phyloP scores from a whole-genome alignment of 768 basidiomycete species.

The Rhodotorula kratochvilovae region DNA sequence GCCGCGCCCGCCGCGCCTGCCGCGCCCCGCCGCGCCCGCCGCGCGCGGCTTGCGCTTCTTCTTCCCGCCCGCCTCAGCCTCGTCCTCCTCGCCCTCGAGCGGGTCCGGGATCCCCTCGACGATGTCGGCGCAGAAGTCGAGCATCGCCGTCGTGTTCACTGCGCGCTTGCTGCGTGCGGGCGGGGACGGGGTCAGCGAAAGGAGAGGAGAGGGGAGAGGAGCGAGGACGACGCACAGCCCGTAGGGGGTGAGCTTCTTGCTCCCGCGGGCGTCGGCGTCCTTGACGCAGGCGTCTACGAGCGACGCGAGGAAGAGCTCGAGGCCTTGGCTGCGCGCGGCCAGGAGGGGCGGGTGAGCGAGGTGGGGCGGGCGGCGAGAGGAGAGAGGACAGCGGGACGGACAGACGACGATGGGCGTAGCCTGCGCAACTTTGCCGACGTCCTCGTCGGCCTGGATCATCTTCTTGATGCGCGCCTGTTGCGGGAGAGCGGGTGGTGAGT shows the following conservation, averaged over 20 bases:
- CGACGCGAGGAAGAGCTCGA: constrained; percentile 82
- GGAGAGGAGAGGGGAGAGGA: constrained; percentile 1
- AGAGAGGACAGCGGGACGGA: constrained; percentile 54
- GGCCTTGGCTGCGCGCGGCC: constrained; percentile 70
- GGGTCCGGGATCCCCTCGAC: constrained; percentile 83
- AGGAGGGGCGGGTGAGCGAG: background rate
- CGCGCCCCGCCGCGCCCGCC: constrained; percentile 16
- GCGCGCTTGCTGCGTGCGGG: constrained; percentile 71
- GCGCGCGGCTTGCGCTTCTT: constrained; percentile 24
- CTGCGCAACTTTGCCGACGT: constrained; percentile 95
- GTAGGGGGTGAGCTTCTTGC: constrained; percentile 85
- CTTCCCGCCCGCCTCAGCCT: constrained; percentile 2
- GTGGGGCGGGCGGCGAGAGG: background rate
- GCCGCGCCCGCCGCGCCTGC: constrained; percentile 20
- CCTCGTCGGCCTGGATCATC: constrained; percentile 99
- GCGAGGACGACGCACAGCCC: constrained; percentile 61
- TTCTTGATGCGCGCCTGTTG: constrained; percentile 93
- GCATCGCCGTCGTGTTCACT: constrained; percentile 75
- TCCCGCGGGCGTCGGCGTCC: constrained; percentile 69
- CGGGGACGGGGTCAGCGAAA: background rate
- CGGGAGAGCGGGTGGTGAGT: background rate
- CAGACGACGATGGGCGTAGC: constrained; percentile 95
- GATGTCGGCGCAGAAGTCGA: constrained; percentile 91
- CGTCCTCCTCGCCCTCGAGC: constrained; percentile 53
- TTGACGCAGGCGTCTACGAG: constrained; percentile 77